Base-by-base conservation (phyloP, 1,284 basidiomycete species). In the Mycosarcoma mackinlayi region DNA sequence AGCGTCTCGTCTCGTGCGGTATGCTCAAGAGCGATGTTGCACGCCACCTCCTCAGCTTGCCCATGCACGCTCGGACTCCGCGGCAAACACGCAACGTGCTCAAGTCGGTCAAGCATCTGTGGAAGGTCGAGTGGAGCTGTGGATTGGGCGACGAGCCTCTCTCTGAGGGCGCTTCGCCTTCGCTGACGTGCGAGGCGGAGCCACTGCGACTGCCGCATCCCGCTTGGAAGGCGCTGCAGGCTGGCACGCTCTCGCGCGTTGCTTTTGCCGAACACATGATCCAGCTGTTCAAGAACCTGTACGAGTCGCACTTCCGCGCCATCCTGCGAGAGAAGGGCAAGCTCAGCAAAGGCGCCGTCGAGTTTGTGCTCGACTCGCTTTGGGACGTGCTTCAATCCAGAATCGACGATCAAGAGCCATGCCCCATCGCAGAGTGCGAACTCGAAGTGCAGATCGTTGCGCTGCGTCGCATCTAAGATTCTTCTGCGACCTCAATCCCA, bases 1-100 rank as follows among this genome's bases (percentile, higher is more conserved):
- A 84, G 67, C 67, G 84, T 5, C 72, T 84, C 24, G 84, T 84
- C 7, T 84, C 83, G 16, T 84, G 83, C 18, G 76, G 80, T 38
- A 75, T 84, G 71, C 76, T 84, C 65, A 84, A 84, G 65, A 78
- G 79, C 34, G 82, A 81, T 34, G 81, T 84, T 1, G 84, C 84
- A 13, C 80, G 82, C 11, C 77, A 78, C 24, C 66, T 84, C 13
- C 78, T 84, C 21, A 71, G 70, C 41, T 64, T 84, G 27, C 84
- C 84, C 1, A 73, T 84, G 57, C 79, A 84, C 41, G 81, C 83
- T 6, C 82, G 84, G 16, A 83, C 84, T 2, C 75, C 81, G 1
- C 57, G 60, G 4, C 83, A 84, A 41, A 84, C 83, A 0, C 67
- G 68, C 31, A 79, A 80, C 23, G 83, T 80, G n/a, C 73, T 84